phyloP scores from a whole-genome alignment of 1,284 basidiomycete species.

The Fomitopsis schrenkii region DNA sequence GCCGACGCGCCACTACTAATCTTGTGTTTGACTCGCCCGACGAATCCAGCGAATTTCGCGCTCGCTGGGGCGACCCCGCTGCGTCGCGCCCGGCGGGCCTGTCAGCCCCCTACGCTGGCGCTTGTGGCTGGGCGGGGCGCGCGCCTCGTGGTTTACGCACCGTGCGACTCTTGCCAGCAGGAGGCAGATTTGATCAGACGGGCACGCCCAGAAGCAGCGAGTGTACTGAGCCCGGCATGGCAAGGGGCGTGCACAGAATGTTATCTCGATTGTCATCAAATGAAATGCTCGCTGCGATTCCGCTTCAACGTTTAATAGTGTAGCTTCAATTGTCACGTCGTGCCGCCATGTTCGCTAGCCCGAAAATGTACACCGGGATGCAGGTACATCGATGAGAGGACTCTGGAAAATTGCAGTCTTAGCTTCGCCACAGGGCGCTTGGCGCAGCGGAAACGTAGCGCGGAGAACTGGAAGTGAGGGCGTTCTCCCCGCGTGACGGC shows the following conservation, averaged over 20 bases:
- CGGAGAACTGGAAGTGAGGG: background rate
- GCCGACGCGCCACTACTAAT: background rate
- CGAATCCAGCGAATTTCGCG: conserved; percentile 4
- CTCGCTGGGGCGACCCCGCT: background rate
- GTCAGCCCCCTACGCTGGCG: background rate
- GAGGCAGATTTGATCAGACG: conserved; percentile 16
- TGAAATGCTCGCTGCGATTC: background rate
- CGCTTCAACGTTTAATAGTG: background rate
- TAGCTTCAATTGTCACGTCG: background rate
- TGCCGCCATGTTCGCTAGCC: background rate
- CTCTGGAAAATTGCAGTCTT: no score
- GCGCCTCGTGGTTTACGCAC: conserved; percentile 14
- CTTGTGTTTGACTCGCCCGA: background rate
- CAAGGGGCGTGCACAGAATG: conserved; percentile 22
- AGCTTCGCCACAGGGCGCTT: background rate
- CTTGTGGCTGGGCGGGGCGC: background rate
- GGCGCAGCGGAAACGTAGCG: background rate
- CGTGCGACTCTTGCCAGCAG: conserved; percentile 15
- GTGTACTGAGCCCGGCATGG: conserved; percentile 6
- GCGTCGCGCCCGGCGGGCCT: background rate
- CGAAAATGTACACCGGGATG: background rate
- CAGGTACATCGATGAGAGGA: background rate
- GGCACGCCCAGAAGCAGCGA: conserved; percentile 17
- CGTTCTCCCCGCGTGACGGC: background rate
- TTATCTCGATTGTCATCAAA: conserved; percentile 25